A percentile compares a stretch with the other conserved stretches of the same genome.
These are phyloP conservation scores for Camellia lanceoleosa DNA, from an alignment of 148 eudicot genomes.

Conservation along the genomic window DNA sequence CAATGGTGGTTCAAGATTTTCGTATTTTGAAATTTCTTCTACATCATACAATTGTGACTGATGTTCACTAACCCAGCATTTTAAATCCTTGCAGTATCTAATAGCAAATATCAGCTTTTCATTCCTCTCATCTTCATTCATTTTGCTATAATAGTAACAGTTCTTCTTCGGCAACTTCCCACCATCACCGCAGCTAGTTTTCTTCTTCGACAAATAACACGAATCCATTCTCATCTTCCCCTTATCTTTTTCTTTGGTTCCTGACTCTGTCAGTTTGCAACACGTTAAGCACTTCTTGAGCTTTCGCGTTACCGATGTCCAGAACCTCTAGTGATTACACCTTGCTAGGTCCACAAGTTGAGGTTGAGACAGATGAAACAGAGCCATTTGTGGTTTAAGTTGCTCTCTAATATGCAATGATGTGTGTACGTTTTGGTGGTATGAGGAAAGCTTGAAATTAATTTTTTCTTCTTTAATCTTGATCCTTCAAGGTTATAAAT, in stretches of 20 bases:
- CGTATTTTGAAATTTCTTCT: no score
- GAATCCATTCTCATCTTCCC: no score
- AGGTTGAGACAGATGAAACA: background rate
- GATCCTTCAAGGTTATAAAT: slow-evolving; percentile 5
- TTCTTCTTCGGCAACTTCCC: background rate
- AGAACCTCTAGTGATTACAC: slow-evolving; percentile 25
- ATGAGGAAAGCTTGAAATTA: background rate
- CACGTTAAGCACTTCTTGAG: slow-evolving; percentile 13
- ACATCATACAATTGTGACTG: no score
- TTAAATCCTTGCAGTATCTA: slow-evolving; percentile 21
- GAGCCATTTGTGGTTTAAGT: background rate
- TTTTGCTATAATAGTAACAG: slow-evolving; percentile 16
- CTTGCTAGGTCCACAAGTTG: slow-evolving; percentile 14
- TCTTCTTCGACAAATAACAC: no score
- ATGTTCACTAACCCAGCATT: no score
- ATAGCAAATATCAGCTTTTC: slow-evolving; percentile 27
- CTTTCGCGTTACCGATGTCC: slow-evolving; percentile 8
- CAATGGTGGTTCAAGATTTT: no score
- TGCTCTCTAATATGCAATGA: background rate
- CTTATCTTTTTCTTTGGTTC: background rate
- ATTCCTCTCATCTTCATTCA: slow-evolving; percentile 24
- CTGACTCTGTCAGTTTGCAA: background rate
- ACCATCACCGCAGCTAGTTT: background rate
- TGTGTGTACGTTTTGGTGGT: background rate
- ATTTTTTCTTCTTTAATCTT: background rate